Conservation (phyloP, 129 eudicot species). For the Oenanthe sinensis region DNA sequence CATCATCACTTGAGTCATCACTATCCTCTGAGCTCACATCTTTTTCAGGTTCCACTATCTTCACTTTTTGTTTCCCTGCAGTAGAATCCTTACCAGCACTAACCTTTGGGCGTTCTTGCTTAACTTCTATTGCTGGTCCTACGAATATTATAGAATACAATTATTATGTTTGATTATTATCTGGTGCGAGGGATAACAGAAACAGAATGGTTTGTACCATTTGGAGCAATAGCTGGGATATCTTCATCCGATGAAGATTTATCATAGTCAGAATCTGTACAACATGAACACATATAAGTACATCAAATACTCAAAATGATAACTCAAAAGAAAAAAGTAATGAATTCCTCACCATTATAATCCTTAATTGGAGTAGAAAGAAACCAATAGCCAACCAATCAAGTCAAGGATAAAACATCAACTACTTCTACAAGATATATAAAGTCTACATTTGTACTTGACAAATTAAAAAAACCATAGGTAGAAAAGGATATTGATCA, state of each 20-base stretch:
- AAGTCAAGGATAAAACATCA: conserved; percentile 40
- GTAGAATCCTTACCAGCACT: conserved; percentile 25
- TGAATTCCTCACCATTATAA: conserved; percentile 25
- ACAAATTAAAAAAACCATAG: no score
- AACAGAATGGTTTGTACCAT: conserved; percentile 30
- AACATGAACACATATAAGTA: background rate
- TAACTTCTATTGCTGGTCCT: conserved; percentile 38
- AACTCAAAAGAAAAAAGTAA: background rate
- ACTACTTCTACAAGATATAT: background rate
- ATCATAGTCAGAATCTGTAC: conserved; percentile 19
- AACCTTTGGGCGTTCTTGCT: conserved; percentile 42
- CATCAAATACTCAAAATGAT: no score
- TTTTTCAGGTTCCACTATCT: conserved; percentile 54
- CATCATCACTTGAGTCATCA: conserved; percentile 28
- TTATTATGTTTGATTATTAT: background rate
- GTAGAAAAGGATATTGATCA: conserved; percentile 57
- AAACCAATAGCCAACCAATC: conserved; percentile 13
- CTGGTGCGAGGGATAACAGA: background rate
- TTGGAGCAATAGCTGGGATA: conserved; percentile 28
- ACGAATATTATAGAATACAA: background rate
- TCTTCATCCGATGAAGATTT: conserved; percentile 29
- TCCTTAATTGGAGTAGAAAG: conserved; percentile 27
- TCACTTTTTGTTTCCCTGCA: conserved; percentile 57
- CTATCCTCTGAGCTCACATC: conserved; percentile 10
- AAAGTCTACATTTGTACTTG: background rate